These are phyloP conservation scores for Podospora australis DNA, from an alignment of 495 filamentous ascomycete genomes.

Conservation along the genomic window DNA sequence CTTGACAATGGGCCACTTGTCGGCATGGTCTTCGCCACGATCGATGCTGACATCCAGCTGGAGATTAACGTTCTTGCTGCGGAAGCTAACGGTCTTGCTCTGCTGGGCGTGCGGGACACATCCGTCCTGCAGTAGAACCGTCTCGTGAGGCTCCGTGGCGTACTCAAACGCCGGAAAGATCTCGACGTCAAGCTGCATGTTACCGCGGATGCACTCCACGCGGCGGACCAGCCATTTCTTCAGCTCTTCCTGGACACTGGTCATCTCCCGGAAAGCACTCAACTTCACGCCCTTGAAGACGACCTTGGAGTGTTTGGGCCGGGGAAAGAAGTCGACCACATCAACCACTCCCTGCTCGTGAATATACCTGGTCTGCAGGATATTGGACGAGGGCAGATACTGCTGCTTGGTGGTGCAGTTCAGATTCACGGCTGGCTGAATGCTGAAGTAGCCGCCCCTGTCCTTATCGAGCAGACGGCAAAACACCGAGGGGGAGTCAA, in stretches of 20 bases:
- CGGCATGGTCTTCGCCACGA: conserved; percentile 43
- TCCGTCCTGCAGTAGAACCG: conserved; percentile 38
- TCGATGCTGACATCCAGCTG: conserved; percentile 61
- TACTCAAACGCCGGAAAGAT: conserved; percentile 68
- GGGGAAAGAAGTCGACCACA: conserved; percentile 66
- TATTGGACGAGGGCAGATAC: conserved; percentile 64
- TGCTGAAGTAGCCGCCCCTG: conserved; percentile 64
- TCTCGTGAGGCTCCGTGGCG: conserved; percentile 51
- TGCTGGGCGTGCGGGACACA: conserved; percentile 28
- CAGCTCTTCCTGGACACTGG: conserved; percentile 44
- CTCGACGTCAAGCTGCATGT: conserved; percentile 54
- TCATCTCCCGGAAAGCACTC: conserved; percentile 45
- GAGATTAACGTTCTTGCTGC: conserved; percentile 48
- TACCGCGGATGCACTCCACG: conserved; percentile 61
- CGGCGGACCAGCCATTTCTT: conserved; percentile 59
- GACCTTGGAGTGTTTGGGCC: conserved; percentile 43
- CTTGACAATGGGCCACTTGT: conserved; percentile 40
- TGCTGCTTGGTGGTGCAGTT: conserved; percentile 58
- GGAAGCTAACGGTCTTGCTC: conserved; percentile 57
- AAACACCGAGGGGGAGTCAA: conserved; percentile 61
- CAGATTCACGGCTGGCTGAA: conserved; percentile 41
- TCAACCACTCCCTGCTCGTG: conserved; percentile 64
- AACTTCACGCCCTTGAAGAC: conserved; percentile 37
- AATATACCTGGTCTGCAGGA: conserved; percentile 65
- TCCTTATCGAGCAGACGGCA: conserved; percentile 63